Evolutionary conservation across 495 filamentous ascomycete species (phyloP).

Genomic region (Hypoxylon perforatum): DNA sequence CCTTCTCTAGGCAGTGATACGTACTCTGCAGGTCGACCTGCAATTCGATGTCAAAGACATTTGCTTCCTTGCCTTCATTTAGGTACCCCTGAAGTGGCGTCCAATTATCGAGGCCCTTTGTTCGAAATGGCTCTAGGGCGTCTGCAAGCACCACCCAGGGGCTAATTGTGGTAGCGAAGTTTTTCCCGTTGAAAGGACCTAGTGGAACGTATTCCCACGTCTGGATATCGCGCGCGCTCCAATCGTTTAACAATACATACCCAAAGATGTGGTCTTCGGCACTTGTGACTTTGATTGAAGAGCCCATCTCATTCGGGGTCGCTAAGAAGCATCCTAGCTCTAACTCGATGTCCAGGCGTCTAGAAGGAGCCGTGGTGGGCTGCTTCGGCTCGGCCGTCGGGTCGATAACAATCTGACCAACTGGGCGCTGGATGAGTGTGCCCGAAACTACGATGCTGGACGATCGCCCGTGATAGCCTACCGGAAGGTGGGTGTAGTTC

Average conservation of each 20-base stretch:
- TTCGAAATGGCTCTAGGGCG: constrained; percentile 76
- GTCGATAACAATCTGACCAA: constrained; percentile 82
- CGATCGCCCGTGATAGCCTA: constrained; percentile 87
- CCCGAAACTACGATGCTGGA: constrained; percentile 83
- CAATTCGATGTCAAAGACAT: constrained; percentile 79
- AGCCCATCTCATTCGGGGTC: constrained; percentile 72
- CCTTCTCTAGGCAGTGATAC: constrained; percentile 34
- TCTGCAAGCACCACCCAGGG: constrained; percentile 90
- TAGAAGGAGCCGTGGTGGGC: constrained; percentile 71
- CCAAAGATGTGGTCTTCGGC: constrained; percentile 87
- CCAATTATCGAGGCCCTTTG: constrained; percentile 69
- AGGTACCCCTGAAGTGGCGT: constrained; percentile 75
- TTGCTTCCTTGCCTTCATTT: constrained; percentile 69
- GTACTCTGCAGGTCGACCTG: constrained; percentile 76
- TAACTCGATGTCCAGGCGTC: constrained; percentile 85
- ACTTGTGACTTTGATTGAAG: constrained; percentile 65
- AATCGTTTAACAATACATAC: constrained; percentile 91
- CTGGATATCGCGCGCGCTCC: constrained; percentile 92
- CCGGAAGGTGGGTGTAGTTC: constrained; percentile 91
- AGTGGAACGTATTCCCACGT: constrained; percentile 89
- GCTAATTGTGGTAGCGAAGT: constrained; percentile 89
- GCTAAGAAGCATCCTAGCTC: constrained; percentile 88
- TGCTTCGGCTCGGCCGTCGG: constrained; percentile 66
- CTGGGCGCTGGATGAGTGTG: constrained; percentile 77
- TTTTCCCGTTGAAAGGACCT: constrained; percentile 91